Conservation (phyloP, 2,329 filamentous ascomycete species). For the Penicillium psychrosexuale region DNA sequence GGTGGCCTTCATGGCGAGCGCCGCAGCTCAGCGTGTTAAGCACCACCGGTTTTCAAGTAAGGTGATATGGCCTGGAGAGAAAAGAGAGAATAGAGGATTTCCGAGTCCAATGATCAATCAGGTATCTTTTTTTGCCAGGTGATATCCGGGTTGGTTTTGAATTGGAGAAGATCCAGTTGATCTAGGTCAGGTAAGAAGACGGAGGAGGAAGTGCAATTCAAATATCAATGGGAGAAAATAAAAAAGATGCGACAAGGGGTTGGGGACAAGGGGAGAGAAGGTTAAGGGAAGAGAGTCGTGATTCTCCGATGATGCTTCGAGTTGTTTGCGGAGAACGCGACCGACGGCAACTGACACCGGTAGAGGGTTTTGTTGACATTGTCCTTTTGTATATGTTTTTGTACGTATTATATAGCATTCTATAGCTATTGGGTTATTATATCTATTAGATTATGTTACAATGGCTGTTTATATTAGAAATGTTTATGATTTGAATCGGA, state of each 20-base stretch:
- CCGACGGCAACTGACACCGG: constrained; percentile 10
- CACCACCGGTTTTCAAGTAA: constrained; percentile 1
- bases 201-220: neutral
- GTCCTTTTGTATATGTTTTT: neutral
- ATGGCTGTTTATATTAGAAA: neutral
- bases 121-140: constrained; percentile 7
- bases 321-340: constrained; percentile 27
- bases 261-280: neutral
- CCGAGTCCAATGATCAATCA: constrained; percentile 8
- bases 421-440: no score
- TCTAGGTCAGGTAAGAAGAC: neutral
- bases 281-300: constrained; percentile 12
- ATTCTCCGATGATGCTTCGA: constrained; percentile 28
- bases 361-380: neutral
- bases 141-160: constrained; percentile 7
- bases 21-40: constrained; percentile 26
- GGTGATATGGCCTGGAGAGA: neutral
- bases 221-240: neutral
- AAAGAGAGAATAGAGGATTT: constrained; percentile 2
- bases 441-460: neutral
- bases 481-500: neutral
- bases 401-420: neutral
- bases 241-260: neutral
- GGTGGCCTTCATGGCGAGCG: constrained; percentile 78
- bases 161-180: neutral